Percentiles rank a stretch among this genome's conserved stretches.
Evolutionary conservation across 2,329 filamentous ascomycete genomes (phyloP).

Genomic region (Coniochaeta sp.): DNA sequence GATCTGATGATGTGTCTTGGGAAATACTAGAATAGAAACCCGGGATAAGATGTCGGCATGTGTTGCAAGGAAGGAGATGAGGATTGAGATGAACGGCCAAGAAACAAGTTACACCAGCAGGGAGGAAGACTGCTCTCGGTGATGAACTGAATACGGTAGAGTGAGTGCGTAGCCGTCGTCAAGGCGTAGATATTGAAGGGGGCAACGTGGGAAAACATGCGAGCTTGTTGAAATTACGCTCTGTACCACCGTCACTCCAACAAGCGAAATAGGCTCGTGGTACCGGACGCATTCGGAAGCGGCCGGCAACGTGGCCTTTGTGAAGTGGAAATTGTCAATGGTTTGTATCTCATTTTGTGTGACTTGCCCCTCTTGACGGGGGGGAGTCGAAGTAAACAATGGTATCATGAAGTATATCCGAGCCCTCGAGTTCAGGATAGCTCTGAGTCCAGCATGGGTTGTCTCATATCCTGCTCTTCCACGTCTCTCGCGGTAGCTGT

Average conservation of each 20-base stretch:
- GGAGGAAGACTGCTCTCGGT: too few relatives aligned
- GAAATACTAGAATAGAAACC: neutral
- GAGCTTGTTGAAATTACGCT: too few relatives aligned
- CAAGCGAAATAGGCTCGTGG: neutral
- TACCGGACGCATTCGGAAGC: neutral
- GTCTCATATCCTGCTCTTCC: neutral
- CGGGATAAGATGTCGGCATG: too few relatives aligned
- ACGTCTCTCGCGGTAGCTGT: neutral
- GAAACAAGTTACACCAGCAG: too few relatives aligned
- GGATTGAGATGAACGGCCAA: too few relatives aligned
- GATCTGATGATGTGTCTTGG: neutral
- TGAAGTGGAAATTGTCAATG: neutral
- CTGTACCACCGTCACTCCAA: too few relatives aligned
- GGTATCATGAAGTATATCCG: neutral
- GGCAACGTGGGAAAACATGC: too few relatives aligned
- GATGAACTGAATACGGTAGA: too few relatives aligned
- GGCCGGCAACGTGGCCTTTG: neutral
- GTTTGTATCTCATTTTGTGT: neutral
- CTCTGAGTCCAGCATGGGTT: neutral
- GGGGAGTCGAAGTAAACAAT: neutral
- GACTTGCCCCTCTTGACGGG: neutral
- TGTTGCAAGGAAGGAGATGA: too few relatives aligned
- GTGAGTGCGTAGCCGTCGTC: too few relatives aligned
- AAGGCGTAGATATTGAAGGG: too few relatives aligned
- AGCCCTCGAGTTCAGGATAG: neutral